Base-by-base conservation (phyloP, 345 rosid species). In the Chamaenerion angustifolium region DNA sequence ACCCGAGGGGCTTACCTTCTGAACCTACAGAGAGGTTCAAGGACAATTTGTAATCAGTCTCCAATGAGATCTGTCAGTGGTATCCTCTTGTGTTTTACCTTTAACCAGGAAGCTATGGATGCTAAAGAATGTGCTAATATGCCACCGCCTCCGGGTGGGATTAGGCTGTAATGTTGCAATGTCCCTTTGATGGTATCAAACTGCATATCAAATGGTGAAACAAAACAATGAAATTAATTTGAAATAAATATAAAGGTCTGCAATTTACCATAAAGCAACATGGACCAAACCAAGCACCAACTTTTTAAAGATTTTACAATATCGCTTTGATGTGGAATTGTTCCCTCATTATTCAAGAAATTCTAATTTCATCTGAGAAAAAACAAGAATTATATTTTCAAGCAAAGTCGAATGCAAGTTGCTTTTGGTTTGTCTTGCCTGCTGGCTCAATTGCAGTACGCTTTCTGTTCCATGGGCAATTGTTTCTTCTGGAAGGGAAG, bases 401-500 rank as follows among this genome's bases (percentile, higher is more conserved):
- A 5, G 37, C 7, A 1, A 31, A 31, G 37, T 31, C 25, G 10
- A 31, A 31, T 31, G 37, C 10, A 5, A 5, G 5, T 4, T 31
- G 37, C 3, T 31, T 31, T 31, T 31, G 37, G 37, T 31, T 21
- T 31, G 5, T 31, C 62, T 63, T 69, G 68, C 97, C 95, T 76
- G 86, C 61, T 85, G 81, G 56, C 78, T 93, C 64, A 93, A 63
- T 64, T 77, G 84, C 70, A 81, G 67, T 19, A 68, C 12, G 17
- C 88, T 80, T 64, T 85, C 85, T 16, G 92, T 76, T 41, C 99
- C 97, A 67, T 43, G 71, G 52, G 52, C 64, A 51, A 79, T 66
- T 49, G 86, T 75, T 75, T 88, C 99, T 64, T 88, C 88, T 0
- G 97, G 99, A 64, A 93, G 85, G 57, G 95, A 81, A 42, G 86